phyloP scores from a whole-genome alignment of 192 early-diverging fungal genomes.

The Haplosporangium gracile region DNA sequence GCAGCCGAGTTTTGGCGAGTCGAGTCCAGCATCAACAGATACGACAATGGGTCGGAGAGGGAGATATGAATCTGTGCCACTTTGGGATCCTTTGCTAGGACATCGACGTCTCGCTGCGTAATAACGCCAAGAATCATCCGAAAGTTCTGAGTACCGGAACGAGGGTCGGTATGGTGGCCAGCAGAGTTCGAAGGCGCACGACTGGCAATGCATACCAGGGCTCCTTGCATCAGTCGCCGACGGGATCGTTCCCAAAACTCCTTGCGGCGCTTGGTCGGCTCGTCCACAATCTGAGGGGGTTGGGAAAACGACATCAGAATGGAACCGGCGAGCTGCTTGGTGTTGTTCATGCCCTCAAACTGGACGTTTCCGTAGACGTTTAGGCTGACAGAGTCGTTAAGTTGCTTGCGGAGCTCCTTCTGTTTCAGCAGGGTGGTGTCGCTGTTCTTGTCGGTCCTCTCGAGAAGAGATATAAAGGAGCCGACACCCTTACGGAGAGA shows the following conservation, averaged over 20 bases:
- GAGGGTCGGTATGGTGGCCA: neutral
- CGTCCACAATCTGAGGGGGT: slow-evolving; percentile 15
- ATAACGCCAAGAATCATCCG: slow-evolving; percentile 60
- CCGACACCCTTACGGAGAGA: slow-evolving; percentile 58
- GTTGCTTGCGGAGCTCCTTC: slow-evolving; percentile 33
- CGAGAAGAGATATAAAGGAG: slow-evolving; percentile 53
- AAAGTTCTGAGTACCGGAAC: neutral
- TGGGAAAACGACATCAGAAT: slow-evolving; percentile 44
- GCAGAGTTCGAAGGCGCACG: slow-evolving; percentile 9
- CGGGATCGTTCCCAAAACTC: slow-evolving; percentile 63
- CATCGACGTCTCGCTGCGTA: slow-evolving; percentile 36
- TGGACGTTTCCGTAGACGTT: slow-evolving; percentile 56
- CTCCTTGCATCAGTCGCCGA: slow-evolving; percentile 58
- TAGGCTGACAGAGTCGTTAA: slow-evolving; percentile 46
- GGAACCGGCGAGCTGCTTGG: slow-evolving; percentile 29
- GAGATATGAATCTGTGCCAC: slow-evolving; percentile 36
- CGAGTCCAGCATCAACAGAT: slow-evolving; percentile 26
- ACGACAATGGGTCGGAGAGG: slow-evolving; percentile 40
- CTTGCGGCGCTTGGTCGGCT: slow-evolving; percentile 18
- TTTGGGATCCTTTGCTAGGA: slow-evolving; percentile 24
- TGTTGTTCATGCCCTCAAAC: slow-evolving; percentile 41
- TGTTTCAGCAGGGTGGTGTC: slow-evolving; percentile 17
- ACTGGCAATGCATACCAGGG: slow-evolving; percentile 59
- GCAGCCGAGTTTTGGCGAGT: neutral
- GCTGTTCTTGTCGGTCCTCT: slow-evolving; percentile 10